Evolutionary conservation across 2,329 filamentous ascomycete genomes (phyloP), one percentile per base, ranked within the genome.

Genomic region (Pleomassaria siparia): DNA sequence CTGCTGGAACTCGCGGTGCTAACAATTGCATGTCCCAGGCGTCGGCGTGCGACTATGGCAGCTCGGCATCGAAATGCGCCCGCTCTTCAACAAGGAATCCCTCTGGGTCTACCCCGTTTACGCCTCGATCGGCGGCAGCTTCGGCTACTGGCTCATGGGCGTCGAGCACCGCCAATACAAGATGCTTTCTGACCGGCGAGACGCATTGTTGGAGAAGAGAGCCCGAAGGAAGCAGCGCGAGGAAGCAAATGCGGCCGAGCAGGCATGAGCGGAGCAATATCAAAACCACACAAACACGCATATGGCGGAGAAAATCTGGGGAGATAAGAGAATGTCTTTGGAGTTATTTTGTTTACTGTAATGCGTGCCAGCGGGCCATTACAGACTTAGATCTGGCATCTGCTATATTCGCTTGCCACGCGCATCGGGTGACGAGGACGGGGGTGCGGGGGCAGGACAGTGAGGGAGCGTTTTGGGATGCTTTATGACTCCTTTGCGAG

Each of bases 11-110:
- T 26, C 45, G 29, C 44, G 36, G 44, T 44, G 44, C 5, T 16
- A 51, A 46, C 48, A 30, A 28, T 52, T 25, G 53, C 49, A 43
- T 55, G 46, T 64, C 48, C 7, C 50, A 99, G 94, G 94, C 80
- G 76, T 96, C 65, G 91, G 88, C 69, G 87, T 91, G 69, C 89
- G 92, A 64, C 83, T 94, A 74, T 96, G 91, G 89, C 94, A 97
- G 76, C 86, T 99, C 72, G 94, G 92, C 68, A 94, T 99, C 72
- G 91, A 99, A 79, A 96, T 95, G 91, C 90, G 91, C 54, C 94
- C 92, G 43, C 86, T 96, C 74, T 89, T 97, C 81, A 86, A 87
- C 76, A 84, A 81, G 67, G 80, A 87, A 70, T 88, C 87, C 46
- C 83, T 96, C 66, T 95, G 90, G 88, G 90, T 85, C 43, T 99